Evolutionary conservation across 2,329 filamentous ascomycete species (phyloP).

Genomic region (Botrytis fragariae): DNA sequence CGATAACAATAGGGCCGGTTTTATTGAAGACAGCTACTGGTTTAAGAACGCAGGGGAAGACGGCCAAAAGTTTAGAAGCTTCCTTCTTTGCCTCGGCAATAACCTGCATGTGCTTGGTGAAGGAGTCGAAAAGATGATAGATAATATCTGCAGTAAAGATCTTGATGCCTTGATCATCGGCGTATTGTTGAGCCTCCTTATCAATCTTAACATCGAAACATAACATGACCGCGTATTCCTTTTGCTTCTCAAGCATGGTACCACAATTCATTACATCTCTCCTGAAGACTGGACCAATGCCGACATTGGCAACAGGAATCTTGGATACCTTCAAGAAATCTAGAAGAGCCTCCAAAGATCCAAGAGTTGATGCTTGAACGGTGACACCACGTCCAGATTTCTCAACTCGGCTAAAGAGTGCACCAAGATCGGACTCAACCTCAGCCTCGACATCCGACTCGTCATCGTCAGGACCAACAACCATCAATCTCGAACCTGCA

Average conservation of each 20-base stretch:
- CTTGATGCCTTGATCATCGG: conserved; percentile 92
- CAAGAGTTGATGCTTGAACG: conserved; percentile 94
- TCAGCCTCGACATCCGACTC: conserved; percentile 97
- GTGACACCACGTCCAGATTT: conserved; percentile 92
- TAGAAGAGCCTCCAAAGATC: conserved; percentile 90
- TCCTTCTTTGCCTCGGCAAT: conserved; percentile 91
- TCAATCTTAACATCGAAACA: conserved; percentile 99
- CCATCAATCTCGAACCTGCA: conserved; percentile 89
- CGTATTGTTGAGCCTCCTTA: conserved; percentile 88
- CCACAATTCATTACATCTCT: conserved; percentile 95
- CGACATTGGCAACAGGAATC: conserved; percentile 96
- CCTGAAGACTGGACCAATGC: conserved; percentile 96
- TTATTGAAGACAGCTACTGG: conserved; percentile 98
- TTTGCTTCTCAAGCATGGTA: conserved; percentile 93
- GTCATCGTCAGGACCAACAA: conserved; percentile 92
- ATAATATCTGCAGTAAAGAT: conserved; percentile 99
- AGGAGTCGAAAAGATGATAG: conserved; percentile 95
- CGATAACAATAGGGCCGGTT: conserved; percentile 89
- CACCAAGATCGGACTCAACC: conserved; percentile 91
- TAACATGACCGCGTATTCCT: conserved; percentile 97
- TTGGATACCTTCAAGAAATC: conserved; percentile 96
- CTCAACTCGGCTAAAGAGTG: conserved; percentile 85
- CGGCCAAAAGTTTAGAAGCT: conserved; percentile 89
- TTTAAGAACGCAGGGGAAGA: conserved; percentile 91
- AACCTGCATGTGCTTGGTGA: conserved; percentile 90